These are phyloP conservation scores for Bassia scoparia DNA, from an alignment of 148 eudicot species.

Conservation along the genomic window DNA sequence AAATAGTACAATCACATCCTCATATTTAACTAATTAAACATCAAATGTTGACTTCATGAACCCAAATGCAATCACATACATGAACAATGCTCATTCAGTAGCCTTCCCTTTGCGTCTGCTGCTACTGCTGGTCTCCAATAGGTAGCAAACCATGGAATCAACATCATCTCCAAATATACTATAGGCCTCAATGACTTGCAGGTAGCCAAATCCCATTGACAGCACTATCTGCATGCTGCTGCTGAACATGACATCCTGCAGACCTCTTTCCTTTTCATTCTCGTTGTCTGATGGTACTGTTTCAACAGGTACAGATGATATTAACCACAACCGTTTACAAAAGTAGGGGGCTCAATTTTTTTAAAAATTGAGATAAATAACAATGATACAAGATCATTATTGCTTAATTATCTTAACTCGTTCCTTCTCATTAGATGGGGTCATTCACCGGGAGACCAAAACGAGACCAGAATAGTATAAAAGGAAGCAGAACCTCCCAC, in stretches of 20 bases:
- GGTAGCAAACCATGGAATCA: slow-evolving; percentile 88
- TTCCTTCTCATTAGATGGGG: neutral
- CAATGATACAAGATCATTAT: neutral
- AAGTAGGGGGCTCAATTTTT: neutral
- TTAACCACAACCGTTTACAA: neutral
- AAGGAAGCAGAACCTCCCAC: neutral
- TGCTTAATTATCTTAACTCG: neutral
- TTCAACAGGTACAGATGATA: neutral
- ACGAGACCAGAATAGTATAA: neutral
- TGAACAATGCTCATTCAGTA: slow-evolving; percentile 32
- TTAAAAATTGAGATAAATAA: neutral
- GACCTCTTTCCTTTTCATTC: slow-evolving; percentile 34
- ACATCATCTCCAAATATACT: slow-evolving; percentile 92
- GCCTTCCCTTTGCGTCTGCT: slow-evolving; percentile 93
- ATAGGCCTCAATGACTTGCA: slow-evolving; percentile 87
- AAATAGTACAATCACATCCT: too few species aligned
- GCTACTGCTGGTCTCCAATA: slow-evolving; percentile 68
- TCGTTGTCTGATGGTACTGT: slow-evolving; percentile 66
- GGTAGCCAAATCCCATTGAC: slow-evolving; percentile 92
- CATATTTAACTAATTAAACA: neutral
- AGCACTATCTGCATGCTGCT: slow-evolving; percentile 75
- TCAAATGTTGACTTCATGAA: slow-evolving; percentile 9
- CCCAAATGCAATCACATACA: slow-evolving; percentile 8
- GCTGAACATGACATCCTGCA: slow-evolving; percentile 35
- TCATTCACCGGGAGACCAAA: neutral